A percentile compares a stretch with the other conserved stretches of the same genome.
Evolutionary conservation across 495 filamentous ascomycete genomes (phyloP).

Genomic region (Pseudoneurospora amorphoporcata): DNA sequence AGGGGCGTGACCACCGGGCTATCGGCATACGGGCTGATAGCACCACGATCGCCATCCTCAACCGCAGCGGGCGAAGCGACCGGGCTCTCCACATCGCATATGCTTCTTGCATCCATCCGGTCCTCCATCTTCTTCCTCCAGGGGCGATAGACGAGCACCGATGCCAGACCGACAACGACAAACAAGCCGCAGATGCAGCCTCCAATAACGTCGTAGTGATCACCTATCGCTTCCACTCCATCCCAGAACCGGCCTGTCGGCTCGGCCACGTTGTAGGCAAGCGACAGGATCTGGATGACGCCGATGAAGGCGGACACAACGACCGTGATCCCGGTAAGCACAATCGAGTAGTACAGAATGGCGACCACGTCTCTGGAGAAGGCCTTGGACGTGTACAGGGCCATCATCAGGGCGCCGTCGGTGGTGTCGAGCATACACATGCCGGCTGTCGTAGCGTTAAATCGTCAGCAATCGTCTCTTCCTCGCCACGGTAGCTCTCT

Average conservation of each 20-base stretch:
- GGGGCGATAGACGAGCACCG: slow-evolving; percentile 62
- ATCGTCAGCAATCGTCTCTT: slow-evolving; percentile 3
- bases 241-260: slow-evolving; percentile 78
- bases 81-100: background rate
- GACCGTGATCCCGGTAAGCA: slow-evolving; percentile 79
- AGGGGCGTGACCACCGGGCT: background rate
- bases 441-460: slow-evolving; percentile 42
- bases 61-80: background rate
- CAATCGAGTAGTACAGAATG: slow-evolving; percentile 88
- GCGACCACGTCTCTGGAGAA: slow-evolving; percentile 70
- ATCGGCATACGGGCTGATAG: background rate
- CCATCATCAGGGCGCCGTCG: slow-evolving; percentile 92
- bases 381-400: slow-evolving; percentile 71
- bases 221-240: slow-evolving; percentile 61
- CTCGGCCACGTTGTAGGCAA: slow-evolving; percentile 63
- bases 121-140: slow-evolving; percentile 50
- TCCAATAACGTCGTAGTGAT: slow-evolving; percentile 81
- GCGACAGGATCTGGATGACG: slow-evolving; percentile 67
- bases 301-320: slow-evolving; percentile 79
- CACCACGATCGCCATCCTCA: background rate
- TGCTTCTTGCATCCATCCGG: background rate
- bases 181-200: slow-evolving; percentile 78
- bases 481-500: background rate
- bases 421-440: slow-evolving; percentile 88
- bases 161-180: slow-evolving; percentile 59